Percentiles rank a stretch among this genome's conserved stretches.
Conservation (phyloP, 1,284 basidiomycete genomes). For the Moesziomyces parantarcticus region DNA sequence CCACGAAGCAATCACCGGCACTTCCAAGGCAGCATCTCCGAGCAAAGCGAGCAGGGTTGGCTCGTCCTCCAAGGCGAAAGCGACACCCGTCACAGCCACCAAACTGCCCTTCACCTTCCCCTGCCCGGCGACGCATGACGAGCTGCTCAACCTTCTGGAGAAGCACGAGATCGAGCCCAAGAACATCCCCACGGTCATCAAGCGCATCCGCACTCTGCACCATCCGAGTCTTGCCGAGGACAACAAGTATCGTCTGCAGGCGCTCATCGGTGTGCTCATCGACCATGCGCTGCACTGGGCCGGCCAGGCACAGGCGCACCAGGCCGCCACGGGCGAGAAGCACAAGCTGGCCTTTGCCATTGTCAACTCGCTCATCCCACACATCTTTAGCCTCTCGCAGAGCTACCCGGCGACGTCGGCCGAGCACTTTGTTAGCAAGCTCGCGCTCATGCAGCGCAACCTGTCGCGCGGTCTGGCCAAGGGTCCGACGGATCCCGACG, state of each 20-base stretch:
- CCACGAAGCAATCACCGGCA: conserved; percentile 37
- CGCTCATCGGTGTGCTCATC: conserved; percentile 82
- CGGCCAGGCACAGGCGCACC: conserved; percentile 29
- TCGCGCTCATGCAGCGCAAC: conserved; percentile 93
- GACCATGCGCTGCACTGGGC: conserved; percentile 83
- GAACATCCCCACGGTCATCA: conserved; percentile 83
- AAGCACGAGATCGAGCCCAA: conserved; percentile 70
- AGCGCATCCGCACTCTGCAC: conserved; percentile 89
- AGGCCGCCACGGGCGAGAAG: conserved; percentile 66
- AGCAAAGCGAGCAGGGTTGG: conserved; percentile 12
- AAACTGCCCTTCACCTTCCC: conserved; percentile 87
- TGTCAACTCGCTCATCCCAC: conserved; percentile 80
- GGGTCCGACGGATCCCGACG: conserved; percentile 75
- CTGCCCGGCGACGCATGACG: conserved; percentile 85
- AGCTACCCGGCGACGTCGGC: conserved; percentile 85
- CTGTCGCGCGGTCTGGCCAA: conserved; percentile 82
- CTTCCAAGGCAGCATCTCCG: conserved; percentile 11
- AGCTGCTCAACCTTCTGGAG: conserved; percentile 85
- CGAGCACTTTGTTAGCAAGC: conserved; percentile 82
- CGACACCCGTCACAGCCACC: conserved; percentile 20
- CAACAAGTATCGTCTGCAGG: conserved; percentile 81
- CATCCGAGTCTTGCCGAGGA: conserved; percentile 89
- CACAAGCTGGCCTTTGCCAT: conserved; percentile 74
- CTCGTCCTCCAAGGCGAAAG: conserved; percentile 4
- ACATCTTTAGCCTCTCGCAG: conserved; percentile 82